These are phyloP conservation scores for Pisolithus marmoratus DNA, from an alignment of 768 basidiomycete genomes.

Conservation along the genomic window DNA sequence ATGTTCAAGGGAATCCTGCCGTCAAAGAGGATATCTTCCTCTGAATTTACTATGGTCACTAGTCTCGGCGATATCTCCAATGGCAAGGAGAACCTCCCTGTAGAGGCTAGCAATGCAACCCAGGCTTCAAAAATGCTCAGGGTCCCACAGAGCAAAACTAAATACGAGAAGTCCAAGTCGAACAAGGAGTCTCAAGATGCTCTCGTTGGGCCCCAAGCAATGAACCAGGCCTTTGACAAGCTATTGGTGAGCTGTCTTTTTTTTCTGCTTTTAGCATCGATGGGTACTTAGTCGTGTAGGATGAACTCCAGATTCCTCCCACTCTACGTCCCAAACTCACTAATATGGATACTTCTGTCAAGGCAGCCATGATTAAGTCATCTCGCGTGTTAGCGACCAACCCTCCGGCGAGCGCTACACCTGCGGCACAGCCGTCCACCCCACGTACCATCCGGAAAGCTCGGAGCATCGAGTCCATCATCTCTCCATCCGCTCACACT, in stretches of 20 bases:
- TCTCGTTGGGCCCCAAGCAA: conserved; percentile 33
- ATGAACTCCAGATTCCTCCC: conserved; percentile 83
- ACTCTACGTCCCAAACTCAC: conserved; percentile 71
- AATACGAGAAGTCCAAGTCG: conserved; percentile 40
- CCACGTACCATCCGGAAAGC: conserved; percentile 61
- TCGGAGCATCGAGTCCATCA: conserved; percentile 68
- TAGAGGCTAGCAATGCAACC: conserved; percentile 27
- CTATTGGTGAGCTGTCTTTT: conserved; percentile 53
- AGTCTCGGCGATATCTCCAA: conserved; percentile 40
- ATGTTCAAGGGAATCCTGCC: conserved; percentile 85
- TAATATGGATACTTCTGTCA: conserved; percentile 79
- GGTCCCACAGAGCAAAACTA: conserved; percentile 14
- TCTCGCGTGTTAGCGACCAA: conserved; percentile 57
- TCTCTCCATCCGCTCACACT: conserved; percentile 40
- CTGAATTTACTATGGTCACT: conserved; percentile 73
- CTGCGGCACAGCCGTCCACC: conserved; percentile 33
- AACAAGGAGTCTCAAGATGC: conserved; percentile 39
- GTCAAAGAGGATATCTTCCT: conserved; percentile 56
- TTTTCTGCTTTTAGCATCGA: not conserved
- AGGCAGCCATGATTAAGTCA: conserved; percentile 88
- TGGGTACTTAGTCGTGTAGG: conserved; percentile 36
- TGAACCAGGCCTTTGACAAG: conserved; percentile 72
- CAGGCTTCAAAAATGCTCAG: conserved; percentile 26
- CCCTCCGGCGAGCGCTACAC: conserved; percentile 23
- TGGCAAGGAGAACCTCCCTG: conserved; percentile 66